Evolutionary conservation across 2,329 filamentous ascomycete genomes (phyloP).

Genomic region (Fusarium sp.): DNA sequence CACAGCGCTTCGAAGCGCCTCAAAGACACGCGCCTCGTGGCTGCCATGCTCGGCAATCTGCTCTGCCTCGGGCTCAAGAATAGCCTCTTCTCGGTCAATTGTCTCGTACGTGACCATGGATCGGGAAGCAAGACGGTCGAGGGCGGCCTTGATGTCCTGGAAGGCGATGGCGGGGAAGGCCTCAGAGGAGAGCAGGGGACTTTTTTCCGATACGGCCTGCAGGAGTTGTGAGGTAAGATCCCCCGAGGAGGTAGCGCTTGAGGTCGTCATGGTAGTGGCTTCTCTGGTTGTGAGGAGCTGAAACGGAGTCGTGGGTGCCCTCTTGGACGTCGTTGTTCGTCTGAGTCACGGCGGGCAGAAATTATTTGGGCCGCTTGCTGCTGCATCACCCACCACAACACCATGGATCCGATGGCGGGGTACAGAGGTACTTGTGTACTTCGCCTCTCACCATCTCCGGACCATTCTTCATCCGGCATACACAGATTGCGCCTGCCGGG

Average conservation of each 20-base stretch:
- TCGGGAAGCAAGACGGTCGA: constrained; percentile 85
- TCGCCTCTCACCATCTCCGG: constrained; percentile 20
- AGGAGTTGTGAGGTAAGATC: constrained; percentile 74
- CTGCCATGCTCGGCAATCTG: constrained; percentile 78
- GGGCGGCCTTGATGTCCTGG: constrained; percentile 80
- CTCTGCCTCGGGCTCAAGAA: constrained; percentile 78
- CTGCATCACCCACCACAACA: constrained; percentile 30
- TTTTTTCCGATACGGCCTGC: constrained; percentile 68
- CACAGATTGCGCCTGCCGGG: constrained; percentile 4
- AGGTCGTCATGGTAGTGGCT: constrained; percentile 54
- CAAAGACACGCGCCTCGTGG: constrained; percentile 84
- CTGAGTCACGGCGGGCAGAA: constrained; percentile 43
- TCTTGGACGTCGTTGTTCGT: constrained; percentile 33
- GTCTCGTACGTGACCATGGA: constrained; percentile 89
- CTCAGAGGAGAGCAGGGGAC: constrained; percentile 73
- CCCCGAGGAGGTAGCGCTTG: constrained; percentile 50
- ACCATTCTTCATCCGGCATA: constrained; percentile 25
- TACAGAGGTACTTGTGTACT: constrained; percentile 31
- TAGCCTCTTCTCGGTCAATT: constrained; percentile 78
- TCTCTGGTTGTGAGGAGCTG: constrained; percentile 17
- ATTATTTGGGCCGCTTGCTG: constrained; percentile 35
- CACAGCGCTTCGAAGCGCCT: constrained; percentile 73
- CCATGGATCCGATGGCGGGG: constrained; percentile 41
- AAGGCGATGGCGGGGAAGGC: constrained; percentile 74
- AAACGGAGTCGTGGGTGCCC: constrained; percentile 22